Conservation (phyloP, 257 asterid species). For the Lycium barbarum region DNA sequence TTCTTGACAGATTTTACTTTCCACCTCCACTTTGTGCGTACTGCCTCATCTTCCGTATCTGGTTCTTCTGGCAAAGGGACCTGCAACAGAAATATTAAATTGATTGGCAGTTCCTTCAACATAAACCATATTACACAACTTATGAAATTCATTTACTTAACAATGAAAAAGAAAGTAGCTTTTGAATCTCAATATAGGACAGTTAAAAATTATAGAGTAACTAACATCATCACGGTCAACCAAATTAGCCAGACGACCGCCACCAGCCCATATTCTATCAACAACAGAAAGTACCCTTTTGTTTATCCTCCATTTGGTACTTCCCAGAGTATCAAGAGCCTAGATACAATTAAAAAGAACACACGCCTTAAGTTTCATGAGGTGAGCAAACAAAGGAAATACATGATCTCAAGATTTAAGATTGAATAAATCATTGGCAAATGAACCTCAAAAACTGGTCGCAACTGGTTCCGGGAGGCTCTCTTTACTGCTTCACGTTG, state of each 20-base stretch:
- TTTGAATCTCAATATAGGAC: conserved; percentile 21
- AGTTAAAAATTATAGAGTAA: conserved; percentile 34
- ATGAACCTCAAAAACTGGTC: conserved; percentile 81
- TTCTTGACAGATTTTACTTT: conserved; percentile 69
- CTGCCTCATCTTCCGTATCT: conserved; percentile 81
- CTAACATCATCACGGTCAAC: conserved; percentile 90
- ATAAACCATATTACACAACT: background rate
- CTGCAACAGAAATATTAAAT: conserved; percentile 42
- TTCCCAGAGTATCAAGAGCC: conserved; percentile 98
- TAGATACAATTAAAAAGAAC: conserved; percentile 39
- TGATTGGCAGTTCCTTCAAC: background rate
- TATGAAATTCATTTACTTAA: background rate
- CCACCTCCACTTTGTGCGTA: conserved; percentile 87
- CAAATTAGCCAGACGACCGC: conserved; percentile 83
- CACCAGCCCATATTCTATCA: conserved; percentile 92
- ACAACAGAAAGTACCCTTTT: conserved; percentile 76
- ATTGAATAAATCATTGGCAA: conserved; percentile 25
- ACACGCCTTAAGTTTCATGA: conserved; percentile 3
- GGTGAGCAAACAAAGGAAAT: conserved; percentile 21
- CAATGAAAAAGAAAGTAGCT: conserved; percentile 3
- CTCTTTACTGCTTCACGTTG: conserved; percentile 88
- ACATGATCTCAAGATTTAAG: conserved; percentile 24
- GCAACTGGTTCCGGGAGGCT: conserved; percentile 68
- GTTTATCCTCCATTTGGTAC: conserved; percentile 92
- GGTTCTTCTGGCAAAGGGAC: conserved; percentile 83